Percentiles rank a stretch among this genome's conserved stretches.
These are phyloP conservation scores for Blumeria hordei DNA, from an alignment of 2,329 filamentous ascomycete genomes.

Conservation along the genomic window DNA sequence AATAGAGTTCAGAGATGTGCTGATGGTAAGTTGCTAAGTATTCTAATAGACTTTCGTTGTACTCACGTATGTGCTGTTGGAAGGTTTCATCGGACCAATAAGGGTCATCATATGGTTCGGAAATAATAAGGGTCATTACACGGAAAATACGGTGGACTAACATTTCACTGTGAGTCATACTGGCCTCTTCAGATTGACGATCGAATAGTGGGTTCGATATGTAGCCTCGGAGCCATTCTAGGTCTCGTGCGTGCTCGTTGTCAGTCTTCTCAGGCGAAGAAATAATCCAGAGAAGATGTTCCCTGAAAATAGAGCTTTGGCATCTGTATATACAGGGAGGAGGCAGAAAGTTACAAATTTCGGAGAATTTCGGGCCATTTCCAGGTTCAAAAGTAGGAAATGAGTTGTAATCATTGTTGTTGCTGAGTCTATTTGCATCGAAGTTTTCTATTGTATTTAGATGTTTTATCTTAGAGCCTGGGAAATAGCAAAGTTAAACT, in stretches of 20 bases:
- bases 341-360: constrained; percentile 9
- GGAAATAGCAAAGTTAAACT: constrained; percentile 2
- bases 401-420: constrained; percentile 13
- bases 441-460: neutral
- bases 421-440: constrained; percentile 3
- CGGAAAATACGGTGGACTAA: constrained; percentile 6
- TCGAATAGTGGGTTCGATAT: neutral
- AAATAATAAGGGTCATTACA: constrained; percentile 8
- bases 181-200: neutral
- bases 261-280: neutral
- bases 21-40: constrained; percentile 4
- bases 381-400: constrained; percentile 15
- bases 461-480: neutral
- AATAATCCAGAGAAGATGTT: neutral
- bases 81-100: constrained; percentile 5
- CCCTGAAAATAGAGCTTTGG: neutral
- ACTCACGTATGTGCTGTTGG: constrained; percentile 4
- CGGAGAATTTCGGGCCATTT: constrained; percentile 7
- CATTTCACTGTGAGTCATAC: constrained; percentile 7
- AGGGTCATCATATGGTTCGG: constrained; percentile 4
- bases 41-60: constrained; percentile 5
- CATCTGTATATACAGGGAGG: constrained; percentile 4
- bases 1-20: constrained; percentile 3
- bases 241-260: constrained; percentile 2
- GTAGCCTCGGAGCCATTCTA: constrained; percentile 5